Conservation (phyloP, 352 stramenopile species). For the Discostella stelligera region DNA sequence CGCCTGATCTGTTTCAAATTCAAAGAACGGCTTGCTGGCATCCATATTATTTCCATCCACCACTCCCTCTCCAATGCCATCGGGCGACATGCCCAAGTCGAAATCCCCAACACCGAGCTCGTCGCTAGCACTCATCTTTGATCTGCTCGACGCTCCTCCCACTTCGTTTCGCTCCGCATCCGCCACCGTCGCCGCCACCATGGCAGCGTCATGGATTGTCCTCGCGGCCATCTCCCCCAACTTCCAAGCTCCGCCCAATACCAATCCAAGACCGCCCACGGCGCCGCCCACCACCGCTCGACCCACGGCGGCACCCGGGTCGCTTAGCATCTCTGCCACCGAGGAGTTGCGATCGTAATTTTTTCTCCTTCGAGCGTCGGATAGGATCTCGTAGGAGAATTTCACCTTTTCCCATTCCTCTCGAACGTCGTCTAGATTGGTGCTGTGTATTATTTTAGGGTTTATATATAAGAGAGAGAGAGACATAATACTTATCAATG, state of each 20-base stretch:
- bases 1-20: too few species aligned
- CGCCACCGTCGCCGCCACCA: background rate
- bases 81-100: background rate
- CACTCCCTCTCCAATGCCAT: background rate
- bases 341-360: conserved; percentile 62
- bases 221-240: conserved; percentile 26
- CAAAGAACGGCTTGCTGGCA: background rate
- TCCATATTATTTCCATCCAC: background rate
- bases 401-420: conserved; percentile 78
- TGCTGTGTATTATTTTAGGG: too few species aligned
- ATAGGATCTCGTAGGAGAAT: conserved; percentile 74
- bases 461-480: too few species aligned
- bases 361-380: conserved; percentile 46
- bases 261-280: conserved; percentile 43
- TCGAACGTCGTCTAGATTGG: conserved; percentile 68
- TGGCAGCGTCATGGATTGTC: conserved; percentile 3
- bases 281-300: conserved; percentile 50
- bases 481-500: too few species aligned
- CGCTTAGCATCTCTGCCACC: conserved; percentile 46
- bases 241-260: conserved; percentile 48
- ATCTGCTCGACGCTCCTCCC: background rate
- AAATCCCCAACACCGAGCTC: too few species aligned
- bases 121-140: background rate
- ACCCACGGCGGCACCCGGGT: conserved; percentile 57
- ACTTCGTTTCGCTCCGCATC: background rate